Evolutionary conservation across 305 asterid genomes (phyloP).

Genomic region (Fraxinus greggii): DNA sequence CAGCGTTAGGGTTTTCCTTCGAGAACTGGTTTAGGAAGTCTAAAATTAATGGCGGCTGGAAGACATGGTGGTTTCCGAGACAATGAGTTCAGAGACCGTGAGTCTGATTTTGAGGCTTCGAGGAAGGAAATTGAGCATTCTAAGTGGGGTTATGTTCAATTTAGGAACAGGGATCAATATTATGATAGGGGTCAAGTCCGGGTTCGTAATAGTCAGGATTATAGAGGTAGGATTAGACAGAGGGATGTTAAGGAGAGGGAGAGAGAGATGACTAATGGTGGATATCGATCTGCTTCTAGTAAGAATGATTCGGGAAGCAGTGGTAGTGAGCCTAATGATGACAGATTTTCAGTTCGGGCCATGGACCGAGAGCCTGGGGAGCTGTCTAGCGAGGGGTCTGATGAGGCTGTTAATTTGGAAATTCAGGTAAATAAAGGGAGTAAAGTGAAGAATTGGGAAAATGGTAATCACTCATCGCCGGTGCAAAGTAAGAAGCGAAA

Average conservation of each 20-base stretch:
- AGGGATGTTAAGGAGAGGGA: slow-evolving; percentile 57
- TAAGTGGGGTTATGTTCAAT: slow-evolving; percentile 45
- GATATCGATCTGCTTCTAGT: slow-evolving; percentile 40
- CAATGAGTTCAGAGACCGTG: slow-evolving; percentile 57
- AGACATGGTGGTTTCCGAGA: slow-evolving; percentile 68
- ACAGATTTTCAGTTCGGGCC: slow-evolving; percentile 27
- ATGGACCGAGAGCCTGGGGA: slow-evolving; percentile 86
- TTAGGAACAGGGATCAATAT: slow-evolving; percentile 36
- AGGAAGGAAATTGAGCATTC: slow-evolving; percentile 43
- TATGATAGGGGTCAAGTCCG: slow-evolving; percentile 27
- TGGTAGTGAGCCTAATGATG: slow-evolving; percentile 34
- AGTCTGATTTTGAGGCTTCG: slow-evolving; percentile 49
- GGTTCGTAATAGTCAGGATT: slow-evolving; percentile 33
- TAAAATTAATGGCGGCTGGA: slow-evolving; percentile 62
- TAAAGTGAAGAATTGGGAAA: slow-evolving; percentile 35
- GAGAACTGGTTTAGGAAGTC: neutral
- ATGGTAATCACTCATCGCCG: slow-evolving; percentile 32
- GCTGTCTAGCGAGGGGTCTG: slow-evolving; percentile 80
- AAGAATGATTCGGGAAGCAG: slow-evolving; percentile 49
- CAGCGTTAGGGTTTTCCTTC: neutral
- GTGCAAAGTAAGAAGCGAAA: slow-evolving; percentile 54
- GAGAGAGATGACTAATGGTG: slow-evolving; percentile 35
- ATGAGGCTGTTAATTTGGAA: slow-evolving; percentile 52
- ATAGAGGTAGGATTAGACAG: slow-evolving; percentile 47
- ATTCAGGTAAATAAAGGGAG: slow-evolving; percentile 27